Evolutionary conservation across 2,329 filamentous ascomycete species (phyloP), one percentile per base, ranked within the genome.

Genomic region (Fusarium albidum): DNA sequence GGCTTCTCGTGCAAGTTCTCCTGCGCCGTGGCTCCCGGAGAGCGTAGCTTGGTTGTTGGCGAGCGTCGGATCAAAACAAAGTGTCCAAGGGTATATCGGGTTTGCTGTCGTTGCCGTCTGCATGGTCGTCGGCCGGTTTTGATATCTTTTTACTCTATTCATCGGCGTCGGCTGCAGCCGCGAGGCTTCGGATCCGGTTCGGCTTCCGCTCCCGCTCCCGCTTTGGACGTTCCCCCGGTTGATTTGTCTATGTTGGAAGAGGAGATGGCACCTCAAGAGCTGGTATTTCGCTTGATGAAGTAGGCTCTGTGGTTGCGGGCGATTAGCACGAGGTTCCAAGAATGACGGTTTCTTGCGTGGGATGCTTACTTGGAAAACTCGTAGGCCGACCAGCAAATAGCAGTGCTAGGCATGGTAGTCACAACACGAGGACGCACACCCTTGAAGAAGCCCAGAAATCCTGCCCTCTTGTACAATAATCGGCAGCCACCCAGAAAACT

Each of bases 371-470:
- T 88, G 65, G 83, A 88, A 59, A 85, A 85, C 68, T 88, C 85
- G 65, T 88, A 88, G 26, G 85, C 85, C 32, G 85, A 95, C 95
- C 95, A 99, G 82, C 95, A 99, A 70, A 99, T 99, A n/a, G 95
- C 95, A 28, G 95, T 99, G 77, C 93, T 97, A 15, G 95, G 95
- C 90, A 98, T 98, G 2, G 95, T 96, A 10, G 93, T 97, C 58
- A 99, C 87, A 40, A 99, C 89, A 68, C 95, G 84, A 39, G 95
- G 95, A 66, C 90, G 88, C 71, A 97, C 85, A 35, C 95, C 95
- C 71, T 96, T 93, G 78, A 97, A 93, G 76, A 98, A 99, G 4
- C 95, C 95, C 50, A 79, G 81, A 68, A 90, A 82, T 29, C 95
- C 95, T 71, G 96, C 94, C 69, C 93, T 86, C 66, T 85, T 84